Evolutionary conservation across 352 stramenopile genomes (phyloP).

Genomic region (Globisporangium yorkense): DNA sequence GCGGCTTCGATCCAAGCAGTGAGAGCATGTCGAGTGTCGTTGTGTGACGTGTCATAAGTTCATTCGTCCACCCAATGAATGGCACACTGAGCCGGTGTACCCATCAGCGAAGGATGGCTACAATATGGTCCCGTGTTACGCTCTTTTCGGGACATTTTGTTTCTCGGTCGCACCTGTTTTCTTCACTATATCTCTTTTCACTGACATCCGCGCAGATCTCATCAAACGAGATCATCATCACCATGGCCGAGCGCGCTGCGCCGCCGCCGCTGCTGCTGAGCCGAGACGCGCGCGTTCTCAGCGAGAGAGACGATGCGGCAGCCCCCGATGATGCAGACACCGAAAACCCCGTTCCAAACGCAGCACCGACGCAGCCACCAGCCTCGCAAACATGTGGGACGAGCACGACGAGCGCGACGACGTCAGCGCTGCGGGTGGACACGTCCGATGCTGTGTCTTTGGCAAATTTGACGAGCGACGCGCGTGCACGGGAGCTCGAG

Average conservation of each 20-base stretch:
- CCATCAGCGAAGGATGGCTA: neutral
- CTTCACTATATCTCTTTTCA: neutral
- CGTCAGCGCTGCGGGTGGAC: neutral
- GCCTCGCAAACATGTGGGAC: too few species aligned
- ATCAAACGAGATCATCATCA: neutral
- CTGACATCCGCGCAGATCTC: neutral
- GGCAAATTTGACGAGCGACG: neutral
- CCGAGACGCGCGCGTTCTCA: too few species aligned
- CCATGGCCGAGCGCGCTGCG: neutral
- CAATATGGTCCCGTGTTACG: neutral
- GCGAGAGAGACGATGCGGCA: too few species aligned
- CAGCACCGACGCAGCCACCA: too few species aligned
- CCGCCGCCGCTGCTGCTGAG: too few species aligned
- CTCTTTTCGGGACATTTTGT: neutral
- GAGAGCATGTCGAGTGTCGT: neutral
- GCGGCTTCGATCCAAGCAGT: neutral
- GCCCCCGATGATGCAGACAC: too few species aligned
- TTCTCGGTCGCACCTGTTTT: neutral
- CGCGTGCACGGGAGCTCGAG: slow-evolving; percentile 5
- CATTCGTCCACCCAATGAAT: too few species aligned
- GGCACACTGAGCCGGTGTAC: too few species aligned
- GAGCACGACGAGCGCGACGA: too few species aligned
- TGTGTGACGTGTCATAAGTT: neutral
- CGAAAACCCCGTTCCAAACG: too few species aligned
- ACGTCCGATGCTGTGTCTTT: neutral